phyloP scores from a whole-genome alignment of 129 eudicot genomes.

The Dittrichia graveolens region DNA sequence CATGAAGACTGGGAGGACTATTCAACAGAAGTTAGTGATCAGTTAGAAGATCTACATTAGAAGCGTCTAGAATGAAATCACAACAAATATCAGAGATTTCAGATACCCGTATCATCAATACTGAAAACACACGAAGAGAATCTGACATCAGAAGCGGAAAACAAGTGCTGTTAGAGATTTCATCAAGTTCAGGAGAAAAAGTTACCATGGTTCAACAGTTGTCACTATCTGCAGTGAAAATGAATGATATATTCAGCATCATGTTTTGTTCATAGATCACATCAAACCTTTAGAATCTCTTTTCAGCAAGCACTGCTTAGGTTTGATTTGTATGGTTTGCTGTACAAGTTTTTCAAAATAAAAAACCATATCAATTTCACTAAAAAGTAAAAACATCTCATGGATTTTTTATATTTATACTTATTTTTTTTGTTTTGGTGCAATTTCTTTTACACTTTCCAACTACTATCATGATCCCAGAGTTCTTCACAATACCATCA shows the following conservation, averaged over 20 bases:
- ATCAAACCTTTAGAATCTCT: not conserved
- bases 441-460: no score
- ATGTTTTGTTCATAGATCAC: conserved; percentile 64
- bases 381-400: no score
- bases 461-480: no score
- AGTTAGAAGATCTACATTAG: conserved; percentile 30
- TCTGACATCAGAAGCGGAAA: conserved; percentile 38
- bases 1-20: no score
- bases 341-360: not conserved
- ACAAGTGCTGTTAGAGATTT: conserved; percentile 35
- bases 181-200: conserved; percentile 35
- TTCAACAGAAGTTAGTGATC: conserved; percentile 25
- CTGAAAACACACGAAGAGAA: conserved; percentile 28
- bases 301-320: not conserved
- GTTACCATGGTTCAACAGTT: no score
- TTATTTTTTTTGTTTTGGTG: no score
- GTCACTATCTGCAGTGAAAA: conserved; percentile 24
- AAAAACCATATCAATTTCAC: not conserved
- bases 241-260: conserved; percentile 50
- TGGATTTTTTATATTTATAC: no score
- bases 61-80: conserved; percentile 40
- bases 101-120: conserved; percentile 9
- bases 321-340: conserved; percentile 19
- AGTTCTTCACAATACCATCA: no score
- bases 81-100: conserved; percentile 40